phyloP scores from a whole-genome alignment of 202 grass and related monocot species.

The Carex sylvatica region DNA sequence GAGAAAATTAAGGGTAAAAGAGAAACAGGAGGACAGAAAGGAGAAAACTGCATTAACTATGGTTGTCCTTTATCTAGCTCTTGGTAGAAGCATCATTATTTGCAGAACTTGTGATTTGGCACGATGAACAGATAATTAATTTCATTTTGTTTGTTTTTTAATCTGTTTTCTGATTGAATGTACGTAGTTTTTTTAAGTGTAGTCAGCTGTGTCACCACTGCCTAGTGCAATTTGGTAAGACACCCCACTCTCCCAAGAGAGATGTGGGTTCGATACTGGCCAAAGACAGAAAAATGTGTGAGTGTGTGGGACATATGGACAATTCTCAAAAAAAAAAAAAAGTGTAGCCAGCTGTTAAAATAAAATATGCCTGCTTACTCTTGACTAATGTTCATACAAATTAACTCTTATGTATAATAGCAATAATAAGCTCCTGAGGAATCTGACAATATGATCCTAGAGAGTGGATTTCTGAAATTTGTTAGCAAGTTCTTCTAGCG shows the following conservation, averaged over 20 bases:
- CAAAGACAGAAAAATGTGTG: too few species aligned
- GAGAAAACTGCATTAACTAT: background rate
- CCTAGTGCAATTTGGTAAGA: too few species aligned
- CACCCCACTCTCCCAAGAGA: too few species aligned
- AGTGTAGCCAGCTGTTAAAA: background rate
- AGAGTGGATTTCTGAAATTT: background rate
- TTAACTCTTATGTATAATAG: background rate
- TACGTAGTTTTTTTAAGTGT: background rate
- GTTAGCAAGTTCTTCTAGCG: background rate
- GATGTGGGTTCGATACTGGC: too few species aligned
- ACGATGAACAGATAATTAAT: background rate
- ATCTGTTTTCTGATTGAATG: background rate
- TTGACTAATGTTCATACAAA: background rate
- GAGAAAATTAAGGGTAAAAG: background rate
- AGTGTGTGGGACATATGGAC: too few species aligned
- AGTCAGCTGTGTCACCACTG: too few species aligned
- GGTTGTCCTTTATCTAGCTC: background rate
- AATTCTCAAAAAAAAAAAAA: too few species aligned
- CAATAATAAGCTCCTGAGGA: background rate
- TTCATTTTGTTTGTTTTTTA: background rate
- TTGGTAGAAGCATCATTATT: background rate
- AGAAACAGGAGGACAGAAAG: background rate
- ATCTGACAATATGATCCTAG: background rate
- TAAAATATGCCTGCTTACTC: background rate
- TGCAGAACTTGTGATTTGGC: background rate